Evolutionary conservation across 352 stramenopile species (phyloP).

Genomic region (Blastocystis sp.): DNA sequence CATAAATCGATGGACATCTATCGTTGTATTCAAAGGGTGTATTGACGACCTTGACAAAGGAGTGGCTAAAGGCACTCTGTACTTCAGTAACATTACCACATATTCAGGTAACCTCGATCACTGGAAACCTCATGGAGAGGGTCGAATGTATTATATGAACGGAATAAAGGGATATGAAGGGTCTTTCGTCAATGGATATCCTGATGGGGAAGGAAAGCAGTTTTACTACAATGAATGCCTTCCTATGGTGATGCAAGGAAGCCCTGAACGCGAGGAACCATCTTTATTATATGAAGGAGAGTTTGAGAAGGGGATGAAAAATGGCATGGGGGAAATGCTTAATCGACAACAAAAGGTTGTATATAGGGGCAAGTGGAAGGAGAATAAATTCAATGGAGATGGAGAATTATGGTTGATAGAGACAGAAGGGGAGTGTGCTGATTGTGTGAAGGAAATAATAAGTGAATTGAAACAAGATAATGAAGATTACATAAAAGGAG

Average conservation of each 20-base stretch:
- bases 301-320: constrained; percentile 11
- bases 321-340: constrained; percentile 12
- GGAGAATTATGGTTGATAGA: neutral
- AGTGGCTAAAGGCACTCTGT: neutral
- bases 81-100: neutral
- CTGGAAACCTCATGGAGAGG: neutral
- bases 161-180: neutral
- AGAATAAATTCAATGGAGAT: constrained; percentile 13
- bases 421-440: neutral
- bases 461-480: neutral
- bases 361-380: constrained; percentile 16
- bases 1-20: too few species aligned
- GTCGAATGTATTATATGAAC: neutral
- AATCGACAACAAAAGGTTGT: constrained; percentile 10
- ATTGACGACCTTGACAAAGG: neutral
- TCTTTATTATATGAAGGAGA: neutral
- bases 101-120: neutral
- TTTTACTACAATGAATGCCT: neutral
- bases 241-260: too few species aligned
- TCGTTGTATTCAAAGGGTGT: too few species aligned
- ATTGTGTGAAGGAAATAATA: neutral
- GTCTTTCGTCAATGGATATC: neutral
- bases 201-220: neutral
- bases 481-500: neutral
- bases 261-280: neutral